Percentiles rank a stretch among this genome's conserved stretches.
phyloP scores from a whole-genome alignment of 805 yeast genomes.

The Candida maltosa region DNA sequence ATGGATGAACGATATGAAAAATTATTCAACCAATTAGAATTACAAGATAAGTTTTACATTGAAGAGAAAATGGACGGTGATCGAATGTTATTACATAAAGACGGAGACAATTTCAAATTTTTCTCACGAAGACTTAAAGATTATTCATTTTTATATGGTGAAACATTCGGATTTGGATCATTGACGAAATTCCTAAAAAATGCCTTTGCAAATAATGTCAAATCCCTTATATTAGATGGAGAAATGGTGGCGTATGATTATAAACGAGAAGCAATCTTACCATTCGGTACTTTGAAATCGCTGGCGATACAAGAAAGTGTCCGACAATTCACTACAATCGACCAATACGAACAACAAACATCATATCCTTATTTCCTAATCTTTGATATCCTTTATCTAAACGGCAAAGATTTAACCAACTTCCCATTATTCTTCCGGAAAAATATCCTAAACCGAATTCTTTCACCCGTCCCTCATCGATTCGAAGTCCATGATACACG shows the following conservation, averaged over 20 bases:
- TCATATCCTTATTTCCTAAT: constrained; percentile 56
- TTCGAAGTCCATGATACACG: constrained; percentile 47
- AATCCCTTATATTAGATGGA: constrained; percentile 66
- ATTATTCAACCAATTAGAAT: constrained; percentile 11
- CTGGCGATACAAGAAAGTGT: constrained; percentile 57
- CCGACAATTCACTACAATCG: constrained; percentile 34
- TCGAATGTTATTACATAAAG: constrained; percentile 73
- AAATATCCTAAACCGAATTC: constrained; percentile 41
- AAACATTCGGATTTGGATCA: constrained; percentile 44
- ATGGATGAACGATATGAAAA: constrained; percentile 16
- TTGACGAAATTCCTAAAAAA: constrained; percentile 49
- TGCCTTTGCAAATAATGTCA: constrained; percentile 37
- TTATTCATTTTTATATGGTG: constrained; percentile 69
- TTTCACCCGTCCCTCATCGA: constrained; percentile 43
- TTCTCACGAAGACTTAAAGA: constrained; percentile 71
- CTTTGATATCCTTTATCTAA: constrained; percentile 71
- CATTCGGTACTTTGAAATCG: constrained; percentile 77
- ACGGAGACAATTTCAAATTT: constrained; percentile 40
- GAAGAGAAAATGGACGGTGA: constrained; percentile 97
- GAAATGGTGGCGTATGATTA: constrained; percentile 91
- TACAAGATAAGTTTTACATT: constrained; percentile 47
- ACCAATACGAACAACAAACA: constrained; percentile 29
- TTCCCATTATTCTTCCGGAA: constrained; percentile 57
- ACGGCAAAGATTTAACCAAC: constrained; percentile 59
- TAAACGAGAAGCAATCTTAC: constrained; percentile 50